Evolutionary conservation across 139 green algal species (phyloP), one percentile per base, ranked within the genome.

Genomic region (Nannochloris sp.): DNA sequence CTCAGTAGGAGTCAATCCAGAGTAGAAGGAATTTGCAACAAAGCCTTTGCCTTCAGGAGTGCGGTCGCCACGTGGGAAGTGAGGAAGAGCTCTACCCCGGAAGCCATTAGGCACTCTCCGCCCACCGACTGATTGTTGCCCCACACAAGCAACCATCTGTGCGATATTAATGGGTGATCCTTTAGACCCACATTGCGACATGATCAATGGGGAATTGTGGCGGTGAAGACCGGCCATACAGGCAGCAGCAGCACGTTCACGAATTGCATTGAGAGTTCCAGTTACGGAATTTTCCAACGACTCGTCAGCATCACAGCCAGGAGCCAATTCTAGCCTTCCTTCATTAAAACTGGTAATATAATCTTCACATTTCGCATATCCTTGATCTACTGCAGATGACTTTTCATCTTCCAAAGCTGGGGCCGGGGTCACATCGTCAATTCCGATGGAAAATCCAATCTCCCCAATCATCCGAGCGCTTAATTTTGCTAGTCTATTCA

Each of bases 111-210:
- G 91, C n/a, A 71, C 76, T 23, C 93, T 81, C 60, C 90, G 86
- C 42, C 93, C 93, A n/a, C 83, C 75, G 58, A 99, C 93, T 3
- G 33, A 84, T 81, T 99, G 92, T 83, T 99, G 93, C 0, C 93
- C 93, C 60, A 99, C 93, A 68, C 91, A 97, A 2, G 92, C 92
- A 33, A 98, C 63, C 44, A 70, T 58, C 82, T 97, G 92, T 32
- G 87, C 87, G 61, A 99, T 98, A 83, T 99, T 99, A 81, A 98
- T 96, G 53, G 93, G 83, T 0, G 80, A 92, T 29, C 93, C 93
- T 77, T 97, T 97, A 70, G 74, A 86, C 14, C 93, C 93, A 65
- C 90, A 97, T 78, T 95, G 87, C 48, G 81, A 88, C 93, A 99
- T 99, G 76, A 97, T 96, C 35, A 98, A 83, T 1, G 92, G 86